Conservation (phyloP, 176 grass and related monocot genomes). For the Tillandsia fasciculata region DNA sequence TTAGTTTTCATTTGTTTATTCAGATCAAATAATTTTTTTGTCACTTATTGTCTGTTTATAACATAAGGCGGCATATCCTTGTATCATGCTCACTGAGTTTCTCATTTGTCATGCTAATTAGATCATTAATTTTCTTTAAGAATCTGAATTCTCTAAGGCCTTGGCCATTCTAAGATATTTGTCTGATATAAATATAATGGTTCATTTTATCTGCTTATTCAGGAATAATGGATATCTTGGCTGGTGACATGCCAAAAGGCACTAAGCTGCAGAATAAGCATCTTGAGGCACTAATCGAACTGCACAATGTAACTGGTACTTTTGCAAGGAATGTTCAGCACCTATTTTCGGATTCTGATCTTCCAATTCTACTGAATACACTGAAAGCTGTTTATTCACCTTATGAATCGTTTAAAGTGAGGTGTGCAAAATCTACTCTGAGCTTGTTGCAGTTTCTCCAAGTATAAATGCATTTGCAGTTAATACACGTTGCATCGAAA, state of each 20-base stretch:
- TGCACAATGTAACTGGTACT: slow-evolving; percentile 89
- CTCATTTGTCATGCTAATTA: not conserved
- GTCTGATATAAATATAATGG: not conserved
- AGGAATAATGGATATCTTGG: slow-evolving; percentile 93
- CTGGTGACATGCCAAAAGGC: slow-evolving; percentile 88
- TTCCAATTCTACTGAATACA: slow-evolving; percentile 62
- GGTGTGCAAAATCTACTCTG: slow-evolving; percentile 27
- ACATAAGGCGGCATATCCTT: too few relatives aligned
- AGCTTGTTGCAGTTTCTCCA: not conserved
- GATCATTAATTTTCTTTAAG: not conserved
- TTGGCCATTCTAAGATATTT: not conserved
- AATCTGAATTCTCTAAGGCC: not conserved
- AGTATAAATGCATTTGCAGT: not conserved
- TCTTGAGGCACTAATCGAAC: slow-evolving; percentile 76
- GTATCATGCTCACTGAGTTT: not conserved
- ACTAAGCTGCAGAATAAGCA: slow-evolving; percentile 86
- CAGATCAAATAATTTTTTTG: not conserved
- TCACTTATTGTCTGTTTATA: not conserved
- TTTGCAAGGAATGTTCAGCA: slow-evolving; percentile 95
- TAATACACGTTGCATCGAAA: not conserved
- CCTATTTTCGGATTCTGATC: slow-evolving; percentile 85
- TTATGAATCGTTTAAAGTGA: slow-evolving; percentile 91
- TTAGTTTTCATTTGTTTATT: slow-evolving; percentile 7
- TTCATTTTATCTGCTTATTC: slow-evolving; percentile 25
- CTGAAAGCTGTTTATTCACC: slow-evolving; percentile 93